phyloP scores from a whole-genome alignment of 2,329 filamentous ascomycete genomes.

The Clarireedia paspali region DNA sequence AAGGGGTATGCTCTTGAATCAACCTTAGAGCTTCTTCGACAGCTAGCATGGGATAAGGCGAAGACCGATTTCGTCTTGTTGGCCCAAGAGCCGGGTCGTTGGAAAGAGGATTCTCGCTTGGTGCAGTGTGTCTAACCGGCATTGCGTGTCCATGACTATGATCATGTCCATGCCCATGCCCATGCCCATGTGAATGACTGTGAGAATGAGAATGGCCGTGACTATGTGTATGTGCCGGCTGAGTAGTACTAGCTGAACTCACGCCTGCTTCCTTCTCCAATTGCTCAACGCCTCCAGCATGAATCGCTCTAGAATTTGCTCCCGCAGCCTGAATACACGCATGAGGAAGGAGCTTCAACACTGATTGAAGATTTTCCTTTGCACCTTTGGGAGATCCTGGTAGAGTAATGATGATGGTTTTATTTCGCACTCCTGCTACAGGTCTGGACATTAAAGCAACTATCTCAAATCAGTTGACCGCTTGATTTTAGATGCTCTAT shows the following conservation, averaged over 20 bases:
- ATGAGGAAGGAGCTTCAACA: conserved; percentile 87
- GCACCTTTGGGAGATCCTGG: conserved; percentile 95
- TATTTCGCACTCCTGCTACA: conserved; percentile 78
- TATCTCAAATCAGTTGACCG: conserved; percentile 33
- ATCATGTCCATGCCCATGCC: conserved; percentile 46
- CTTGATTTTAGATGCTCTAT: neutral
- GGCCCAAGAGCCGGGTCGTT: conserved; percentile 55
- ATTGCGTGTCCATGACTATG: conserved; percentile 55
- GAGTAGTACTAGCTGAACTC: conserved; percentile 11
- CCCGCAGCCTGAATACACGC: conserved; percentile 88
- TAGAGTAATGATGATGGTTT: conserved; percentile 76
- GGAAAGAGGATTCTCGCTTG: conserved; percentile 47
- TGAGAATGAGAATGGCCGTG: conserved; percentile 40
- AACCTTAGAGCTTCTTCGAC: conserved; percentile 72
- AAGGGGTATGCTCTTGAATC: conserved; percentile 67
- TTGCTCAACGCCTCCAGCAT: conserved; percentile 73
- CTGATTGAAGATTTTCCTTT: conserved; percentile 81
- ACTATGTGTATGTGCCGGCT: conserved; percentile 39
- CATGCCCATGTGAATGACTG: conserved; percentile 35
- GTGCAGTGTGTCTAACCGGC: conserved; percentile 67
- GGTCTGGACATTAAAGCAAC: conserved; percentile 96
- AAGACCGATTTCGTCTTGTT: conserved; percentile 70
- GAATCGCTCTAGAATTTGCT: conserved; percentile 69
- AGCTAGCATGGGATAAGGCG: conserved; percentile 85
- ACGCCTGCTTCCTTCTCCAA: conserved; percentile 78